Base-by-base conservation (phyloP, 2,329 filamentous ascomycete genomes). In the Penicillium sp. region DNA sequence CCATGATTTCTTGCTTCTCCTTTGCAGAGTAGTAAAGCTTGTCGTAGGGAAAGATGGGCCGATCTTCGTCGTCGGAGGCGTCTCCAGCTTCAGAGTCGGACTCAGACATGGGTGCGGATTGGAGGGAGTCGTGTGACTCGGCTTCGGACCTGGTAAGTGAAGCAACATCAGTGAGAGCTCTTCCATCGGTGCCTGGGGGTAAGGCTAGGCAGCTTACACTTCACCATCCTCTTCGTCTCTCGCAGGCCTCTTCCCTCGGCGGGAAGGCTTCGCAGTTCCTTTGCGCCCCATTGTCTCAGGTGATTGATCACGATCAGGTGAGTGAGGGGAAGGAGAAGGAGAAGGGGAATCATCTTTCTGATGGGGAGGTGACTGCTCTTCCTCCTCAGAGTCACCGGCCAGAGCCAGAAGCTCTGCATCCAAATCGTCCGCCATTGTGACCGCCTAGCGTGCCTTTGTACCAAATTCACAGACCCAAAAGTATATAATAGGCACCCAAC, bases 381-480 rank as follows among this genome's bases (percentile, higher is more conserved):
- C 83, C 66, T 84, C 82, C 65, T 84, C 82, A 55, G 81, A 83
- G 70, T 83, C 90, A 69, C 91, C 95, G 58, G 93, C 95, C 68
- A 98, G 88, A 73, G 92, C 93, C 67, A 98, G 89, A 68, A 98
- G 89, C 82, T 97, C 94, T 72, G 94, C 93, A 76, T 98, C 94
- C 69, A 97, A 86, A 75, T 94, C 76, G 61, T 77, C 91, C 60
- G 91, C 90, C 93, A 97, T 96, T 72, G 67, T 84, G 67, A 73
- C 70, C 70, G 33, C 37, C 61, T 60, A 40, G 26, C 4, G 4
- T 24, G 26, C 24, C 54, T 30, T 28, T 47, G 30, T 38, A 33
- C 45, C 47, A 38, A 19, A 3, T 28, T n/a, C 24, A 22, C 42
- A 12, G 15, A 38, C 13, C 24, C 30, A 17, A 12, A 4, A 40